Percentiles rank a stretch among this genome's conserved stretches.
phyloP scores from a whole-genome alignment of 73 alveolate species.

The Paramecium pentaurelia region DNA sequence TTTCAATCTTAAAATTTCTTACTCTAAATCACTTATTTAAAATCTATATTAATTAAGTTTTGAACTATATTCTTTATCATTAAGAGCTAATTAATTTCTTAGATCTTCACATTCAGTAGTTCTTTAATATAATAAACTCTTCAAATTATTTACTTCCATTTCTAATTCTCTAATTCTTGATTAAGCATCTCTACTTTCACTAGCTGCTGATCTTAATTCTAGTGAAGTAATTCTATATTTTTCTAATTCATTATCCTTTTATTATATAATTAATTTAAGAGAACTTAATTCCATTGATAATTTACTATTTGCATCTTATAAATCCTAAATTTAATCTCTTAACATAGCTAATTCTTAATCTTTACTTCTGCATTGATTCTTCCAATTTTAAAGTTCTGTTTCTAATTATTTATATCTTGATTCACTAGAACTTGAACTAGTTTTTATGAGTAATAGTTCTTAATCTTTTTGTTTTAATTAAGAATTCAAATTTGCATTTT shows the following conservation, averaged over 20 bases:
- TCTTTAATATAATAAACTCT: background rate
- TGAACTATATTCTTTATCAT: background rate
- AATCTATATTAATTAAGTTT: background rate
- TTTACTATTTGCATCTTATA: background rate
- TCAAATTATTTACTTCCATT: background rate
- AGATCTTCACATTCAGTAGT: slow-evolving; percentile 14
- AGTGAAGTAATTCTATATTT: background rate
- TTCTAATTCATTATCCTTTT: slow-evolving; percentile 10
- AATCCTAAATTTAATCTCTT: background rate
- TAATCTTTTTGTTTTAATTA: background rate
- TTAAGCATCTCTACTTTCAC: slow-evolving; percentile 2
- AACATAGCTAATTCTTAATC: background rate
- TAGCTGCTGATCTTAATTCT: background rate
- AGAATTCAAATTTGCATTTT: background rate
- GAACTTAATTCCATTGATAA: background rate
- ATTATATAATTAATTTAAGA: background rate
- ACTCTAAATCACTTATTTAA: slow-evolving; percentile 12
- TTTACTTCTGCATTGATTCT: background rate
- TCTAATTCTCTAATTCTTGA: background rate
- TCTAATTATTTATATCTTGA: background rate
- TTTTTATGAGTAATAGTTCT: background rate
- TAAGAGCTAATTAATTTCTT: background rate
- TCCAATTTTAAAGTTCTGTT: background rate
- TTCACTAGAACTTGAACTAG: slow-evolving; percentile 33
- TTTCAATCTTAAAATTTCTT: background rate